phyloP scores from a whole-genome alignment of 2,329 filamentous ascomycete species.

The Aspergillus texensis region DNA sequence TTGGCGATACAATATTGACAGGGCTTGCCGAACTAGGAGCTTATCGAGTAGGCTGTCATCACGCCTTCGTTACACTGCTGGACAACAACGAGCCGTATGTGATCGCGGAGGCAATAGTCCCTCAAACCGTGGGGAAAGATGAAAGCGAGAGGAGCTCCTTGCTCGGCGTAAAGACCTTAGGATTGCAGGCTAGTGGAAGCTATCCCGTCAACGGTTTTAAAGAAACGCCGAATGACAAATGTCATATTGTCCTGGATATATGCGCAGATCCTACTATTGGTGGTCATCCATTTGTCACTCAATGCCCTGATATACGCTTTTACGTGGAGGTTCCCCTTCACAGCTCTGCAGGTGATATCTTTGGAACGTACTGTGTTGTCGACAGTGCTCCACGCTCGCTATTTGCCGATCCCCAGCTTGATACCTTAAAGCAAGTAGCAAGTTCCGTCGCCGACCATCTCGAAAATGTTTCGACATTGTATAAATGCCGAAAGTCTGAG shows the following conservation, averaged over 20 bases:
- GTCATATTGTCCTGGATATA: constrained; percentile 42
- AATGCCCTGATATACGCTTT: constrained; percentile 45
- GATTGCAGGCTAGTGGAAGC: constrained; percentile 6
- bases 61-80: constrained; percentile 53
- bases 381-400: constrained; percentile 56
- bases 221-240: constrained; percentile 13
- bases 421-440: constrained; percentile 14
- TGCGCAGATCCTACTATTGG: constrained; percentile 38
- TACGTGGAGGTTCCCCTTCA: constrained; percentile 64
- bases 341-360: constrained; percentile 55
- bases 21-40: constrained; percentile 54
- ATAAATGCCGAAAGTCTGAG: constrained; percentile 56
- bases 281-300: constrained; percentile 35
- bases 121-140: constrained; percentile 28
- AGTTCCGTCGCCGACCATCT: constrained; percentile 58
- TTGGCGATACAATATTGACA: constrained; percentile 41
- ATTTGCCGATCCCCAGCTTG: constrained; percentile 33
- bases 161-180: constrained; percentile 22
- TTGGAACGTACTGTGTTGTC: constrained; percentile 62
- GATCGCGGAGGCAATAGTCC: constrained; percentile 53
- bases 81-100: constrained; percentile 50
- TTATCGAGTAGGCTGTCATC: constrained; percentile 44
- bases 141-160: constrained; percentile 24
- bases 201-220: neutral
- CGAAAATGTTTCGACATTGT: constrained; percentile 55